These are phyloP conservation scores for Trichopus zeylanicus DNA, from an alignment of 116 monocot species.

Conservation along the genomic window DNA sequence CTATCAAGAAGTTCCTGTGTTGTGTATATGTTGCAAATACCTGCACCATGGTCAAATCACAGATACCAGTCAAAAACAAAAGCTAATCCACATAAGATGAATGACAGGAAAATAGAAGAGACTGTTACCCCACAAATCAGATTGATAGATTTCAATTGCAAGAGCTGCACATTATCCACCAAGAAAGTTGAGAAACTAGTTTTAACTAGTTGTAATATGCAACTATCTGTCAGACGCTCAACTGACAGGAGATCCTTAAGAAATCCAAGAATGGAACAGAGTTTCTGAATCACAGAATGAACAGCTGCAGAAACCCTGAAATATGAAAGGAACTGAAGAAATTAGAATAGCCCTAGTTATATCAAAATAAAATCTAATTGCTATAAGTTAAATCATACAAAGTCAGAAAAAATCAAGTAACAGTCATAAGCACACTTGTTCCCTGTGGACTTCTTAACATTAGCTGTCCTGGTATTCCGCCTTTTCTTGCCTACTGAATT, in stretches of 20 bases:
- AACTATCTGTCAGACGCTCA: constrained; percentile 83
- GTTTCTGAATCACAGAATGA: constrained; percentile 69
- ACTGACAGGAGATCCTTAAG: constrained; percentile 77
- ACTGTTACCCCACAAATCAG: constrained; percentile 70
- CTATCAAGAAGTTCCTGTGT: constrained; percentile 82
- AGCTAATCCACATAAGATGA: not conserved
- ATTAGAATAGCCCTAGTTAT: constrained; percentile 2
- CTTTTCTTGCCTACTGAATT: constrained; percentile 53
- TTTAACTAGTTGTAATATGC: constrained; percentile 84
- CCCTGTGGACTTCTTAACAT: constrained; percentile 47
- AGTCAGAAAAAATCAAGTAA: constrained; percentile 14
- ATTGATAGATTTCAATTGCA: constrained; percentile 92
- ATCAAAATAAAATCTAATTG: constrained; percentile 1
- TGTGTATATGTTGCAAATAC: constrained; percentile 80
- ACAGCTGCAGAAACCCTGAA: constrained; percentile 64
- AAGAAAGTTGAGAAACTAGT: constrained; percentile 87
- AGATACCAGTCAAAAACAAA: not conserved
- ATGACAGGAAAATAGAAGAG: too few relatives aligned
- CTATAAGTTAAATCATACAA: constrained; percentile 13
- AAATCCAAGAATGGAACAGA: constrained; percentile 75
- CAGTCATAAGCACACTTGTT: constrained; percentile 60
- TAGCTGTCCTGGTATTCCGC: constrained; percentile 42
- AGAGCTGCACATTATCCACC: constrained; percentile 88
- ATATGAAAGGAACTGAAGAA: constrained; percentile 16
- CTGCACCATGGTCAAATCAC: constrained; percentile 19